These are phyloP conservation scores for Sclerotinia nivalis DNA, from an alignment of 2,329 filamentous ascomycete species.

Conservation along the genomic window DNA sequence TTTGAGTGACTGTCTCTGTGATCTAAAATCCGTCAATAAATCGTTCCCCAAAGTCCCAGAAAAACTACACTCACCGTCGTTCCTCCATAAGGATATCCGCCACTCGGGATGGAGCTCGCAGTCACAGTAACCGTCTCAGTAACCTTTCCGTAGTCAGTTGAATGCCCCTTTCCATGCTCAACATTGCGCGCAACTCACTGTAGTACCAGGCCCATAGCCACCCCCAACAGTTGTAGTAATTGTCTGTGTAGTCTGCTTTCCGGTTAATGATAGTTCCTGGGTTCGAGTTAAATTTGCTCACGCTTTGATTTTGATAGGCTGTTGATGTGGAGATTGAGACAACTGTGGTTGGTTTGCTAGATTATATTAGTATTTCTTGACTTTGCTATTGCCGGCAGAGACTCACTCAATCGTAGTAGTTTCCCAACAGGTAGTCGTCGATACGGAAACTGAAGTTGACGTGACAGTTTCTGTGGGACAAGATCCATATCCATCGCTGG, in stretches of 20 bases:
- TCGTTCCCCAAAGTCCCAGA: neutral
- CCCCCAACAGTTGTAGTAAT: neutral
- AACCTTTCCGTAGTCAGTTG: neutral
- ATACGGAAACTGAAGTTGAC: constrained; percentile 13
- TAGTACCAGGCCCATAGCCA: constrained; percentile 13
- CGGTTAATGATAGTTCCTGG: neutral
- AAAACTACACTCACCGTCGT: neutral
- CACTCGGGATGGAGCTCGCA: neutral
- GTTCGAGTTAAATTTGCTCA: neutral
- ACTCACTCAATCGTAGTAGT: constrained; percentile 12
- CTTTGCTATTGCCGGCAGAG: neutral
- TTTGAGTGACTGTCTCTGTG: constrained; percentile 12
- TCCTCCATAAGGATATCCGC: constrained; percentile 11
- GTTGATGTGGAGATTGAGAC: constrained; percentile 11
- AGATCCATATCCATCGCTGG: constrained; percentile 9
- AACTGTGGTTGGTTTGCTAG: constrained; percentile 6
- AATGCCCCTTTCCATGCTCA: neutral
- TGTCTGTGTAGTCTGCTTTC: neutral
- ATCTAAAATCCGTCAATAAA: constrained; percentile 2
- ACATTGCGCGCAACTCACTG: neutral
- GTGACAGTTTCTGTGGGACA: constrained; percentile 28
- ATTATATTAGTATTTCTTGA: neutral
- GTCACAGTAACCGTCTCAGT: neutral
- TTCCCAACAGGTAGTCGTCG: constrained; percentile 6
- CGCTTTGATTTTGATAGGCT: constrained; percentile 12